Base-by-base conservation (phyloP, 768 basidiomycete genomes). In the Lentinula edodes region DNA sequence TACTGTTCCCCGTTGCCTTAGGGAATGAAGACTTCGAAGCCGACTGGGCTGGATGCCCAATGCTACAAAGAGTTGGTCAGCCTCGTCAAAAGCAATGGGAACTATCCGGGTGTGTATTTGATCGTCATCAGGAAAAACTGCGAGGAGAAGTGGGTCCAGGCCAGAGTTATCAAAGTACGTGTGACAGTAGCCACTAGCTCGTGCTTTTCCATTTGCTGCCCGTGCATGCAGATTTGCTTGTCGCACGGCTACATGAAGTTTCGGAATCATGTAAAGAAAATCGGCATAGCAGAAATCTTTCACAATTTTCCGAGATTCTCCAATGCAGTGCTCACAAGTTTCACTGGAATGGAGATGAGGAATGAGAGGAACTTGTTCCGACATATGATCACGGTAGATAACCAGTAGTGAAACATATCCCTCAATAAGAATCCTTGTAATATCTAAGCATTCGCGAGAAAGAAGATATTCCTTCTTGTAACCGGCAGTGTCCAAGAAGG, bases 281-380 rank as follows among this genome's bases (percentile, higher is more conserved):
- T 79, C 74, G 2, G 69, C 64, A 23, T 72, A 50, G 0, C 71
- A 72, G 65, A 78, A 78, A 60, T 78, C 76, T 13, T 65, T 65
- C 43, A 75, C 51, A 4, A 76, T 64, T 18, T 70, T 41, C 0
- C 76, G 71, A 2, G 61, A 35, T 5, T 62, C 48, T 0, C 74
- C 77, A 60, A 75, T 78, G 9, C 69, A 28, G 61, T 78, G 76
- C 60, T 78, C 75, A 53, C 67, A 68, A 1, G 66, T 50, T 60
- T 78, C 76, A 2, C 63, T 76, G 0, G 68, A 72, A 56, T 73
- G 71, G 1, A 73, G 60, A 75, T 76, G 77, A 0, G 74, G 74
- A n/a, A 75, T 66, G n/a, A 79, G 69, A 12, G 76, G 75, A 18
- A 38, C n/a, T 2, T 42, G 51, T n/a, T n/a, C n/a, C 8, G 51